Base-by-base conservation (phyloP, 2,329 filamentous ascomycete species). In the Pseudogymnoascus sp. region DNA sequence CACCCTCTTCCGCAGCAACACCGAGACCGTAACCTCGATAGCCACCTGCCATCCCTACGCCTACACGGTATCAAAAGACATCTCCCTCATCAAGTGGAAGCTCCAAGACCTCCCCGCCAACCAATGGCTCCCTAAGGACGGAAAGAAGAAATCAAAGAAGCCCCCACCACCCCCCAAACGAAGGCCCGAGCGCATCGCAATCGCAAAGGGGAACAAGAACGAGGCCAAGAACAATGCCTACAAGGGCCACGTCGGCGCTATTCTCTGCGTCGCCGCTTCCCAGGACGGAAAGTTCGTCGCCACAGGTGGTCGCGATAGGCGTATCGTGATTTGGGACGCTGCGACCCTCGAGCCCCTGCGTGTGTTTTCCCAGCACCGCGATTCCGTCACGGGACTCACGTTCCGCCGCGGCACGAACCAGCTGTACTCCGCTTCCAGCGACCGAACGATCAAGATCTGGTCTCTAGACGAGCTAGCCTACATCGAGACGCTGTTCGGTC, bases 371-470 rank as follows among this genome's bases (percentile, higher is more conserved):
- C 91, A 96, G 65, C 95, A 99, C 77, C 86, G 95, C 65, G 95
- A 96, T 71, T 84, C 91, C 14, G 86, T 99, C 60, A 93, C 90
- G 5, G 88, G 88, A 0, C 79, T 99, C 16, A 89, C 88, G 0
- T 99, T 99, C 74, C 88, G 92, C 38, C 83, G 90, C 66, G 90
- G 89, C 60, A 93, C 90, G 14, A 96, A 97, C 72, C 93, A 97
- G 76, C 79, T 99, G 18, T 99, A 96, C 78, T 96, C 91, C 3
- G 88, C 89, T 64, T 95, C 91, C 62, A 90, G 88, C 71, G 95
- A 99, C 76, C 86, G 95, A 43, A 96, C 93, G 2, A 88, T 99
- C 73, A 97, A 97, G 76, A 89, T 96, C 34, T 99, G 93, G 91
- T 93, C 89, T 68, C 79, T 97, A 46, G 89, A 96, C 69, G 92